Base-by-base conservation (phyloP, 2,329 filamentous ascomycete genomes). In the Trichoderma sp. region DNA sequence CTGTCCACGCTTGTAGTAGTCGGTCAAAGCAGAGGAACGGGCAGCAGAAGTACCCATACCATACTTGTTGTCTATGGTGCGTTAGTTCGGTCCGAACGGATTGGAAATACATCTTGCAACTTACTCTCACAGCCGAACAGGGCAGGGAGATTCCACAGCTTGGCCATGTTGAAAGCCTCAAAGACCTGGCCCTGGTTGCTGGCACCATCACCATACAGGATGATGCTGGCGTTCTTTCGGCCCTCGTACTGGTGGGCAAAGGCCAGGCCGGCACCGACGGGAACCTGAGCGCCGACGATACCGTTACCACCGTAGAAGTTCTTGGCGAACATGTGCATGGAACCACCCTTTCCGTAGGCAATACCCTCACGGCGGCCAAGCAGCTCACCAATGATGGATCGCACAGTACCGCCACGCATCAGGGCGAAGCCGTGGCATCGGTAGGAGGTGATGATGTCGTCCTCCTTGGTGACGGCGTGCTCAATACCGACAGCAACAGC, bases 1-100 rank as follows among this genome's bases (percentile, higher is more conserved):
- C 85, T 99, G 96, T 74, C 96, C 96, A 84, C 96, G 95, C 91
- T 98, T 98, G 90, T 99, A 98, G 90, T 99, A 99, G 83, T 99
- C 96, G 81, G 96, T 98, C 80, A 97, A 85, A 76, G 96, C 96
- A 70, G 96, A 95, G 71, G 96, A 94, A 77, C 96, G 94, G 83
- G 91, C 91, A 75, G 96, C 95, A 71, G 96, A 92, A 72, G 96
- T 99, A 84, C 96, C 96, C 96, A 99, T 99, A 82, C 96, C 96
- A 82, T 99, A 99, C 85, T 99, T 99, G 91, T 99, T 99, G 89
- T 99, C 94, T 97, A 68, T 59, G 34, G 32, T 32, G 24, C 43
- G 26, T 49, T n/a, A 66, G 63, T 46, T 34, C 18, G 26, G 18
- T 18, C n/a, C 11, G 11, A 5, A 51, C 18, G 13, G 49, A 6